phyloP scores from a whole-genome alignment of 345 rosid species.

The Heritiera fomes region DNA sequence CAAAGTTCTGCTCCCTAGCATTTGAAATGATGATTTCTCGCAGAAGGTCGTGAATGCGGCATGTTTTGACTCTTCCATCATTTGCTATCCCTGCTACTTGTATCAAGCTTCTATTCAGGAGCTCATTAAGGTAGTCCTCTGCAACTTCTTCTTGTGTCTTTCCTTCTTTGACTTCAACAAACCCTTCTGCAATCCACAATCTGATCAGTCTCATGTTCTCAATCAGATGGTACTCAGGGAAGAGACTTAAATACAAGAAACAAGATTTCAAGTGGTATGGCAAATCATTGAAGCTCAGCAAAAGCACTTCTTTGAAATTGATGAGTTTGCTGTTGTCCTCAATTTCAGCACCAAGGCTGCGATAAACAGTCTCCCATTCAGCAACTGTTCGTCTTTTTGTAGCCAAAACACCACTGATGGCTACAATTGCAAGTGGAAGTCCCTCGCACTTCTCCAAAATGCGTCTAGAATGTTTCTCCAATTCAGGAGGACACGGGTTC shows the following conservation, averaged over 20 bases:
- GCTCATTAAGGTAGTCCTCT: constrained; percentile 40
- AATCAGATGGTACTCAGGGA: constrained; percentile 39
- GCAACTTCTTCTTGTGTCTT: constrained; percentile 48
- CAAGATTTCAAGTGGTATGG: constrained; percentile 27
- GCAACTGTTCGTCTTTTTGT: constrained; percentile 15
- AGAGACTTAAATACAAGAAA: constrained; percentile 43
- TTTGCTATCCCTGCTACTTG: constrained; percentile 26
- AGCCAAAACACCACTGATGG: constrained; percentile 35
- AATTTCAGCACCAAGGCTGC: constrained; percentile 28
- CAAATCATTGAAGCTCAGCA: constrained; percentile 29
- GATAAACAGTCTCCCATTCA: constrained; percentile 29
- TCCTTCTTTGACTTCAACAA: constrained; percentile 39
- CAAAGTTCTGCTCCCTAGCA: constrained; percentile 42
- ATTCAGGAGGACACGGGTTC: constrained; percentile 23
- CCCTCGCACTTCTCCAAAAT: constrained; percentile 39
- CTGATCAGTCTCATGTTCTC: constrained; percentile 32
- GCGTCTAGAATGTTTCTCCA: constrained; percentile 19
- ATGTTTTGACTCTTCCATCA: constrained; percentile 39
- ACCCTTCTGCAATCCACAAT: constrained; percentile 48
- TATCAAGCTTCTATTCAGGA: constrained; percentile 44
- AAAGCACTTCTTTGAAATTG: constrained; percentile 29
- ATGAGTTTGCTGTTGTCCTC: constrained; percentile 21
- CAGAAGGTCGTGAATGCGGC: constrained; percentile 43
- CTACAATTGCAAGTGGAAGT: constrained; percentile 38
- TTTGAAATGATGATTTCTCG: constrained; percentile 39